Base-by-base conservation (phyloP, 2,329 filamentous ascomycete species). In the Colletotrichum falcatum region DNA sequence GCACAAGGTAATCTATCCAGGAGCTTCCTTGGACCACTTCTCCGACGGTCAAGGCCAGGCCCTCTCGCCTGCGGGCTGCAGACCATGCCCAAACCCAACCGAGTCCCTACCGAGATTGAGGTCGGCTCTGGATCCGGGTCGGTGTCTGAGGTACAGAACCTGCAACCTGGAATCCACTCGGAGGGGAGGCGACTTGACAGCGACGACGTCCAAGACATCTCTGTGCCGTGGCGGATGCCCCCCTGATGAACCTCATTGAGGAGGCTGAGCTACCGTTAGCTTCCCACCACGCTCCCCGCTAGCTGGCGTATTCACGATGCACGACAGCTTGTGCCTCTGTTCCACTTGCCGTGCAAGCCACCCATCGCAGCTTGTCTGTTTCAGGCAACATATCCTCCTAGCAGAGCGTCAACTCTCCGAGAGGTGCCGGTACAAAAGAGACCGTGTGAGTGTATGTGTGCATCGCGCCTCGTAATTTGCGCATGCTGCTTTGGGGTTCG, bases 91-190 rank as follows among this genome's bases (percentile, higher is more conserved):
- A 54, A 53, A 67, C 49, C 58, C 44, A 58, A 48, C 39, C 51
- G 58, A 23, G 49, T 33, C 58, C 54, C 44, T 59, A 62, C 58
- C 67, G 63, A 63, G 35, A 62, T 70, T 70, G 67, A 48, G 48
- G 55, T 56, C 63, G 62, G 42, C 60, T 23, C 33, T 58, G 39
- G 33, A 48, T 33, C 23, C 65, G 46, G 66, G 66, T 51, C 20
- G 48, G 44, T 58, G 51, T 54, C 51, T 42, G 51, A n/a, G n/a
- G n/a, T n/a, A n/a, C n/a, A n/a, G n/a, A 67, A 67, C n/a, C 49
- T 58, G 35, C 39, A 37, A 16, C 49, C 28, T 35, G 18, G 46
- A 14, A 42, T 26, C 8, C 35, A 35, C 56, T 37, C 49, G 55
- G 65, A 61, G 44, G 66, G 42, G 42, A 35, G 46, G 26, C n/a